Percentiles rank a stretch among this genome's conserved stretches.
Conservation (phyloP, 768 basidiomycete genomes). For the Rhizopogon vulgaris region DNA sequence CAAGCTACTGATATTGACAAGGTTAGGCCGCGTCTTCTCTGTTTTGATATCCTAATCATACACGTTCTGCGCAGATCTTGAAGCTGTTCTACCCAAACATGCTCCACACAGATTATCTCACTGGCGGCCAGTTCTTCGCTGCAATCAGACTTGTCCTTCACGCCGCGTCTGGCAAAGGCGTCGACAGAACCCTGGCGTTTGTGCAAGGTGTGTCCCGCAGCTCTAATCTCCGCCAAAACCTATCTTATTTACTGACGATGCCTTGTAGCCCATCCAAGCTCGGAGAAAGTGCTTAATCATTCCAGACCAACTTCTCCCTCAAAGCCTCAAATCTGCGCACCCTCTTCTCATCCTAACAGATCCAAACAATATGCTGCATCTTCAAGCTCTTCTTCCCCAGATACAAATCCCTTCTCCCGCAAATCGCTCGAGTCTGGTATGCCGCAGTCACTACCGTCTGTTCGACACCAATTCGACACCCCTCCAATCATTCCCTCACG, state of each 20-base stretch:
- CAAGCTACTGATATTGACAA: conserved; percentile 48
- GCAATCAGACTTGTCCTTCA: conserved; percentile 63
- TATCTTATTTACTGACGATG: neutral
- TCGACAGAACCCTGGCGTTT: conserved; percentile 66
- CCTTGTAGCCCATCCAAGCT: conserved; percentile 13
- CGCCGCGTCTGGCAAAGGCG: conserved; percentile 49
- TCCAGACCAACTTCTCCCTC: conserved; percentile 14
- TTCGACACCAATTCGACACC: conserved; percentile 5
- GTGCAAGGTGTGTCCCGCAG: conserved; percentile 53
- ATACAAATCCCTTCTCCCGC: conserved; percentile 25
- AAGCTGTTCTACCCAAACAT: conserved; percentile 56
- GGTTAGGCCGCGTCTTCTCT: conserved; percentile 32
- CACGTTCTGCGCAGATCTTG: conserved; percentile 43
- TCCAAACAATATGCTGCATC: conserved; percentile 15
- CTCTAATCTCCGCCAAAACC: neutral
- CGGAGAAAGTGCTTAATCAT: conserved; percentile 4
- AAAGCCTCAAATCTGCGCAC: conserved; percentile 16
- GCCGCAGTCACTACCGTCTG: neutral
- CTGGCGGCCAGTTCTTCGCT: conserved; percentile 74
- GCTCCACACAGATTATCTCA: conserved; percentile 44
- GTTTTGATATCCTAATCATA: neutral
- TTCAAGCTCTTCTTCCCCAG: conserved; percentile 13
- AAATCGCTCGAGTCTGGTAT: conserved; percentile 13
- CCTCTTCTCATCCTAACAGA: conserved; percentile 23
- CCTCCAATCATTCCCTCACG: conserved; percentile 7